A percentile compares a stretch with the other conserved stretches of the same genome.
phyloP scores from a whole-genome alignment of 352 stramenopile genomes.

The Pythium aristosporum region DNA sequence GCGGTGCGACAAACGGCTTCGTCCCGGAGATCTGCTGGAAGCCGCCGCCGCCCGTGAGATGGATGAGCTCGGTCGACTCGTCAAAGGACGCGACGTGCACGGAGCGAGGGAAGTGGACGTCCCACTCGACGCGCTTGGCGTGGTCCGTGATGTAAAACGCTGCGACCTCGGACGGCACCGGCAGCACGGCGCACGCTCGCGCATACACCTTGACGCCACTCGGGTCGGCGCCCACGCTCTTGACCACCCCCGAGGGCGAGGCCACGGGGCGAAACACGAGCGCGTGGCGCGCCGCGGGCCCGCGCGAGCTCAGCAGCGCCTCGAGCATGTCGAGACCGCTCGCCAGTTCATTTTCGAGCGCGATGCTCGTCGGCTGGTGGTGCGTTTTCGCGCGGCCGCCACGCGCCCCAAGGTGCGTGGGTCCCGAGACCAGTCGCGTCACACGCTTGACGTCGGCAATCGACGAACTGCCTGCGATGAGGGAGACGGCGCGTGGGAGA shows the following conservation, averaged over 20 bases:
- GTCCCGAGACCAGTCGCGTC: conserved; percentile 23
- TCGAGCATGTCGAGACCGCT: conserved; percentile 66
- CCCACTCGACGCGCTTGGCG: conserved; percentile 70
- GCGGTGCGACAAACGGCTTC: conserved; percentile 49
- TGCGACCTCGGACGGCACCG: conserved; percentile 64
- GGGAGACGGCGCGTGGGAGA: conserved; percentile 15
- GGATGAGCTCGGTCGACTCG: conserved; percentile 70
- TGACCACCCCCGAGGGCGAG: conserved; percentile 53
- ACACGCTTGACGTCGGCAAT: conserved; percentile 20
- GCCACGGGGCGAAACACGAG: conserved; percentile 62
- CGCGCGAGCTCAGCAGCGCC: conserved; percentile 43
- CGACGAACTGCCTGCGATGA: conserved; percentile 21
- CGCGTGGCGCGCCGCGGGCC: conserved; percentile 24
- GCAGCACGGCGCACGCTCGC: conserved; percentile 62
- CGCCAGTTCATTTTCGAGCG: conserved; percentile 75
- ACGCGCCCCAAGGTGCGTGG: conserved; percentile 23
- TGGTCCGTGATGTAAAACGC: conserved; percentile 66
- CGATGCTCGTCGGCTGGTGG: conserved; percentile 64
- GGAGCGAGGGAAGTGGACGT: conserved; percentile 67
- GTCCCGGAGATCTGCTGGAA: conserved; percentile 45
- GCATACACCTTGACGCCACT: conserved; percentile 44
- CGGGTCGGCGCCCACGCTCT: conserved; percentile 50
- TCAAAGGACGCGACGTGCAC: conserved; percentile 70
- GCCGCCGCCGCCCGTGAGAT: conserved; percentile 56
- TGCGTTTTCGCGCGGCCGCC: conserved; percentile 42